Percentiles rank a stretch among this genome's conserved stretches.
Conservation (phyloP, 2,329 filamentous ascomycete species). For the Calycina herbarum region DNA sequence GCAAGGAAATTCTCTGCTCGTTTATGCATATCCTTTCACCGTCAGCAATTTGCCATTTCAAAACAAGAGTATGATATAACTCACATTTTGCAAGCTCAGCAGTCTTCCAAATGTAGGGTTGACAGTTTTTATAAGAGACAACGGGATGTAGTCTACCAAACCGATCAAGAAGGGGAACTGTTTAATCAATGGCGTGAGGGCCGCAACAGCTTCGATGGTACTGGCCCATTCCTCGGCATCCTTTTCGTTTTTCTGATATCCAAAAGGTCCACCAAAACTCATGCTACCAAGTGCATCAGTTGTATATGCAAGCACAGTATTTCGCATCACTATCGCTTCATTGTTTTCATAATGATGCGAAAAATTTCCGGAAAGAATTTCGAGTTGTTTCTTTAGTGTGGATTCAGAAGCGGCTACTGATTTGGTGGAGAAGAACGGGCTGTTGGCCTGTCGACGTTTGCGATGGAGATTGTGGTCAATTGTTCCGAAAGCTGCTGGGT, state of each 20-base stretch:
- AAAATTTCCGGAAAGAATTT: slow-evolving; percentile 25
- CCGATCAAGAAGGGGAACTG: background rate
- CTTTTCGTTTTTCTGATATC: background rate
- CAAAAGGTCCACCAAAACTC: slow-evolving; percentile 2
- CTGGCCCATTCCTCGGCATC: background rate
- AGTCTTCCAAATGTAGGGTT: background rate
- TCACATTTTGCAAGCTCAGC: background rate
- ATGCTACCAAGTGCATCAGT: slow-evolving; percentile 8
- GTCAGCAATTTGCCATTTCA: background rate
- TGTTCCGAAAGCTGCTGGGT: slow-evolving; percentile 20
- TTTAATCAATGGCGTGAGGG: background rate
- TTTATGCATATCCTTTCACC: background rate
- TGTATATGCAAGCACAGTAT: slow-evolving; percentile 23
- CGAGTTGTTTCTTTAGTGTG: slow-evolving; percentile 23
- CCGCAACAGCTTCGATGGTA: background rate
- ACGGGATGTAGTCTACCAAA: background rate
- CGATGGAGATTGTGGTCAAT: slow-evolving; percentile 29
- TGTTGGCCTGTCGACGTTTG: slow-evolving; percentile 25
- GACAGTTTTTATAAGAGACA: background rate
- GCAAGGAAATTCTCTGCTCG: background rate
- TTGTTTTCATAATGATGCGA: slow-evolving; percentile 21
- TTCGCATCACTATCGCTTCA: slow-evolving; percentile 21
- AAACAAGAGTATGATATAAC: background rate
- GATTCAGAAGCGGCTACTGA: slow-evolving; percentile 24
- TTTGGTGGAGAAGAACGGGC: slow-evolving; percentile 30